Percentiles rank a stretch among this genome's conserved stretches.
Evolutionary conservation across 2,329 filamentous ascomycete genomes (phyloP).

Genomic region (Leptographium galeiforme): DNA sequence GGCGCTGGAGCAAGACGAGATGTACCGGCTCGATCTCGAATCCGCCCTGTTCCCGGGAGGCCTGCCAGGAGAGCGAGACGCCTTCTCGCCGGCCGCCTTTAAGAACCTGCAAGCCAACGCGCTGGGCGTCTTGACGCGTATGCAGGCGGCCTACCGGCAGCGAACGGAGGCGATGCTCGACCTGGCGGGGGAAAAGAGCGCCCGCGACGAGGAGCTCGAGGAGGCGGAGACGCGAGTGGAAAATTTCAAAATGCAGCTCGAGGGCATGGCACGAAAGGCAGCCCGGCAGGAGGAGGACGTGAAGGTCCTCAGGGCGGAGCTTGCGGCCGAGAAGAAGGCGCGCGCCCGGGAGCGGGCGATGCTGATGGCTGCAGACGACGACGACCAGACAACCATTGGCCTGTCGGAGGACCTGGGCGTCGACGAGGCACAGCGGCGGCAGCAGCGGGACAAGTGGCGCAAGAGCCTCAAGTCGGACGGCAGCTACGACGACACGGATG

Average conservation of each 20-base stretch:
- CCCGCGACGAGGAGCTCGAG: slow-evolving; percentile 39
- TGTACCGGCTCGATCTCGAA: slow-evolving; percentile 41
- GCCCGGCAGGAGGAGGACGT: slow-evolving; percentile 39
- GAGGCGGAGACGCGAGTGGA: slow-evolving; percentile 38
- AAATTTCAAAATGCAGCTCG: slow-evolving; percentile 45
- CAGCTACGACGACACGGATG: slow-evolving; percentile 31
- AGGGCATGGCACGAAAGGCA: slow-evolving; percentile 41
- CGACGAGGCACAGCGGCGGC: slow-evolving; percentile 32
- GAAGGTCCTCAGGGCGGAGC: slow-evolving; percentile 28
- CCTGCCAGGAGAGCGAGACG: slow-evolving; percentile 27
- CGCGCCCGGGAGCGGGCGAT: slow-evolving; percentile 24
- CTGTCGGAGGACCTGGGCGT: slow-evolving; percentile 36
- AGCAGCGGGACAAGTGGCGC: slow-evolving; percentile 22
- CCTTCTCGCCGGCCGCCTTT: slow-evolving; percentile 45
- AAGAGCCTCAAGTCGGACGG: slow-evolving; percentile 30
- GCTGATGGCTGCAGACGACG: slow-evolving; percentile 13
- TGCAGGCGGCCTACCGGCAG: slow-evolving; percentile 45
- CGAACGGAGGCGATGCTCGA: slow-evolving; percentile 37
- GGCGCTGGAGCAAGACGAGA: slow-evolving; percentile 31
- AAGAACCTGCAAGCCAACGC: slow-evolving; percentile 49
- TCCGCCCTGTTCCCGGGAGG: slow-evolving; percentile 37
- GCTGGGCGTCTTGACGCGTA: slow-evolving; percentile 36
- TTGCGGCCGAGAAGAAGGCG: slow-evolving; percentile 35
- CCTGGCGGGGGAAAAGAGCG: slow-evolving; percentile 37
- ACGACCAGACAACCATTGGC: not conserved